Conservation (phyloP, 2,329 filamentous ascomycete genomes). For the Beauveria sp. region DNA sequence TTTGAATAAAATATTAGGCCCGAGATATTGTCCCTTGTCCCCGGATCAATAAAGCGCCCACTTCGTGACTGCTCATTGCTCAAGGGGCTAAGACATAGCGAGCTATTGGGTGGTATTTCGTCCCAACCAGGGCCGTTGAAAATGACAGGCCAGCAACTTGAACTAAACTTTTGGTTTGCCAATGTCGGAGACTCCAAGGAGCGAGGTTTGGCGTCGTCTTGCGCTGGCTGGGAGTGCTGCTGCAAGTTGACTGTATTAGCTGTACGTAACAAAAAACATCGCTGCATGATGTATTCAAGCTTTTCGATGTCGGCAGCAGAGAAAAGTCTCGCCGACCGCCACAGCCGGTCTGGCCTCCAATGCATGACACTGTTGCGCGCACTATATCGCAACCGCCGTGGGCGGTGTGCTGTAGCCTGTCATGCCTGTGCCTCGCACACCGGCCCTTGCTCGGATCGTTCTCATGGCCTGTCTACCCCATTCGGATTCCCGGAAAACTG, state of each 20-base stretch:
- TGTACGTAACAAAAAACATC: not conserved
- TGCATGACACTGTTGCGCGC: not conserved
- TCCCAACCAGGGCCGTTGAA: not conserved
- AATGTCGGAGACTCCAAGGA: not conserved
- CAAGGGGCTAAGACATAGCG: not conserved
- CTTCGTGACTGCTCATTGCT: not conserved
- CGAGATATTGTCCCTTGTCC: not conserved
- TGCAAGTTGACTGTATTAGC: not conserved
- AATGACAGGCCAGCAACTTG: conserved; percentile 3
- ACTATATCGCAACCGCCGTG: not conserved
- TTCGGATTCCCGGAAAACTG: not conserved
- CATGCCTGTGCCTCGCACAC: not conserved
- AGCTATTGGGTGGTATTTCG: not conserved
- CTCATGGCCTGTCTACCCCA: not conserved
- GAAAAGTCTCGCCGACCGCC: not conserved
- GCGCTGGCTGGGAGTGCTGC: not conserved
- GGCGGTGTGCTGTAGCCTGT: not conserved
- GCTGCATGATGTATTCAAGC: not conserved
- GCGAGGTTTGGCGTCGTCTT: not conserved
- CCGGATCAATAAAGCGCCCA: not conserved
- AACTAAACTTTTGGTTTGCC: not conserved
- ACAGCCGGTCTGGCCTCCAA: not conserved
- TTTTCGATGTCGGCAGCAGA: not conserved
- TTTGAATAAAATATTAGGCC: not conserved
- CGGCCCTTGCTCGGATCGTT: not conserved